Percentiles rank a stretch among this genome's conserved stretches.
Evolutionary conservation across 2,329 filamentous ascomycete genomes (phyloP).

Genomic region (Nigrospora osmanthi): DNA sequence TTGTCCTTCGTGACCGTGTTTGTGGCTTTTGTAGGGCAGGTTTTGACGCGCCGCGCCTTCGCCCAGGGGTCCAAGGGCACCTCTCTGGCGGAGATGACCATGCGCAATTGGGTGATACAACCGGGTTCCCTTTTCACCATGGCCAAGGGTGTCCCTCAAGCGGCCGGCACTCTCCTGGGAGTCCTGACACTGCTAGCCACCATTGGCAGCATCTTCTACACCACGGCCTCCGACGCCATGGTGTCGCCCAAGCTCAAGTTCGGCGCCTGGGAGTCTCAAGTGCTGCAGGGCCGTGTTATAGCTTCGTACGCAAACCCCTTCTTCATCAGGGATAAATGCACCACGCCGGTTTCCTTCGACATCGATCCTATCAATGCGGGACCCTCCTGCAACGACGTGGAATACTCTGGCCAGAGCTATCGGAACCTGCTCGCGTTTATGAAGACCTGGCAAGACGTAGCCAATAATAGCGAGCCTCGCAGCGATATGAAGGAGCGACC

Average conservation of each 20-base stretch:
- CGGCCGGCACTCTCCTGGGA: conserved; percentile 56
- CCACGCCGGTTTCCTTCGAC: conserved; percentile 45
- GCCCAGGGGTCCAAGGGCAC: conserved; percentile 53
- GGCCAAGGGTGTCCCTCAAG: conserved; percentile 56
- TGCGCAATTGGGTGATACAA: conserved; percentile 67
- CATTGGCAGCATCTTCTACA: conserved; percentile 63
- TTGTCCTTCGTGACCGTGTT: conserved; percentile 72
- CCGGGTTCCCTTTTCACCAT: conserved; percentile 67
- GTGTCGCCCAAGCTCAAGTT: conserved; percentile 65
- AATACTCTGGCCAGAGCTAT: conserved; percentile 63
- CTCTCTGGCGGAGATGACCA: conserved; percentile 68
- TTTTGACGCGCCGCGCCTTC: conserved; percentile 62
- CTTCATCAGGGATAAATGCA: conserved; percentile 49
- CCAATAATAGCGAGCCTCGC: conserved; percentile 22
- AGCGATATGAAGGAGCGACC: conserved; percentile 42
- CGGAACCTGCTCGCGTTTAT: conserved; percentile 61
- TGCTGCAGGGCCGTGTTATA: conserved; percentile 48
- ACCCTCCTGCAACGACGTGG: conserved; percentile 58
- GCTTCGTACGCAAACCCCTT: conserved; percentile 55
- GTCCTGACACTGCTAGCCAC: conserved; percentile 56
- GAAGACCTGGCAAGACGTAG: conserved; percentile 44
- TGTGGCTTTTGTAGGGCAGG: conserved; percentile 67
- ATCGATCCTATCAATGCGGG: conserved; percentile 32
- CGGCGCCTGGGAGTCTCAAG: conserved; percentile 38
- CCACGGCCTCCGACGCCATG: conserved; percentile 66